A percentile compares a stretch with the other conserved stretches of the same genome.
These are phyloP conservation scores for Neonectria hederae DNA, from an alignment of 2,329 filamentous ascomycete species.

Conservation along the genomic window DNA sequence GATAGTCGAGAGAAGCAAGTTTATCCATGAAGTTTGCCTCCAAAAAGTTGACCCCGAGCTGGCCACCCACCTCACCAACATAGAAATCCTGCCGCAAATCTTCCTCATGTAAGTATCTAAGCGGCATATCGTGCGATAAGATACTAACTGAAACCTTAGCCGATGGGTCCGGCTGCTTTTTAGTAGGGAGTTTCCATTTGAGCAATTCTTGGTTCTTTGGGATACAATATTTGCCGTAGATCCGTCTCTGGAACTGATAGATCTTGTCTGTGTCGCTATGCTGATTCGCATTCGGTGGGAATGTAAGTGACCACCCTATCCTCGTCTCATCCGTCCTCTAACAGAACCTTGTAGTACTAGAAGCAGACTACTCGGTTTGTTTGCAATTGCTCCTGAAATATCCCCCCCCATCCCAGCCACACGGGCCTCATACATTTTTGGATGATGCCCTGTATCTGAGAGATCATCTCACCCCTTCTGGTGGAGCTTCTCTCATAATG, in stretches of 20 bases:
- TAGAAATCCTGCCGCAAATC: constrained; percentile 95
- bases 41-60: constrained; percentile 84
- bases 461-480: constrained; percentile 69
- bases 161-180: constrained; percentile 96
- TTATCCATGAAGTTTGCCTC: constrained; percentile 86
- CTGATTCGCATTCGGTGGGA: constrained; percentile 91
- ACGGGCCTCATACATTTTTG: constrained; percentile 81
- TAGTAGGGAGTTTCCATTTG: constrained; percentile 90
- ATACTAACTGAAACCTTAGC: constrained; percentile 53
- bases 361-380: constrained; percentile 87
- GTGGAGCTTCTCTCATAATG: constrained; percentile 71
- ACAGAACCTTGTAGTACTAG: constrained; percentile 68
- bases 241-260: constrained; percentile 79
- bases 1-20: constrained; percentile 86
- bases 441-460: constrained; percentile 83
- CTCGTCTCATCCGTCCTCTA: constrained; percentile 28
- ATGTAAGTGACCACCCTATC: constrained; percentile 60
- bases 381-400: constrained; percentile 87
- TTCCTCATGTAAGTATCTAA: constrained; percentile 79
- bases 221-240: constrained; percentile 91
- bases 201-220: constrained; percentile 86
- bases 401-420: constrained; percentile 69
- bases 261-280: constrained; percentile 95
- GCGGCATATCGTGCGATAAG: no score
- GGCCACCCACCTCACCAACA: constrained; percentile 78